phyloP scores from a whole-genome alignment of 192 early-diverging fungal genomes.

The Coemansia sp. region DNA sequence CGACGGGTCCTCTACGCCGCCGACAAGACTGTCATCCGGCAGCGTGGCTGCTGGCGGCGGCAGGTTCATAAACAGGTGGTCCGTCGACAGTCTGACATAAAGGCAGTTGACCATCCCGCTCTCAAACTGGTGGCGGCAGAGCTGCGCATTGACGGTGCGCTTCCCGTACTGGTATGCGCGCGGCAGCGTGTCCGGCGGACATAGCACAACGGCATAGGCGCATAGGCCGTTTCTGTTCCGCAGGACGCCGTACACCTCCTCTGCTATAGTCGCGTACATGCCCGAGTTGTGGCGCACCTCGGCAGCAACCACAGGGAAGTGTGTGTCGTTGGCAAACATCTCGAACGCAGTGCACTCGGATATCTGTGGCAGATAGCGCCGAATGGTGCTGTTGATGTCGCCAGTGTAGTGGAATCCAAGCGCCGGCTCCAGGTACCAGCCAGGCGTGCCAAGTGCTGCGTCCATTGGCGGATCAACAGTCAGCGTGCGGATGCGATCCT shows the following conservation, averaged over 20 bases:
- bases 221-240: conserved; percentile 62
- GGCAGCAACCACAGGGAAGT: conserved; percentile 69
- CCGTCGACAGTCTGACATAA: conserved; percentile 60
- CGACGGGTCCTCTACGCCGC: conserved; percentile 28
- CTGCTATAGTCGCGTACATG: conserved; percentile 57
- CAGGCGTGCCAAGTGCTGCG: background rate
- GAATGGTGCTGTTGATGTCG: conserved; percentile 38
- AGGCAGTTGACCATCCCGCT: conserved; percentile 58
- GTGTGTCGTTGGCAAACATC: conserved; percentile 65
- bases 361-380: conserved; percentile 34
- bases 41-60: conserved; percentile 49
- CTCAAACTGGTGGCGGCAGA: conserved; percentile 66
- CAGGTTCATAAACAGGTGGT: conserved; percentile 64
- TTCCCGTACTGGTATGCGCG: conserved; percentile 70
- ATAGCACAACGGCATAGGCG: conserved; percentile 62
- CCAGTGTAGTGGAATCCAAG: conserved; percentile 49
- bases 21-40: conserved; percentile 37
- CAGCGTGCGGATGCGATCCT: conserved; percentile 70
- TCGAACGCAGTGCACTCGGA: conserved; percentile 62
- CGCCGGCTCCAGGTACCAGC: conserved; percentile 32
- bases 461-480: conserved; percentile 17
- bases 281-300: conserved; percentile 61
- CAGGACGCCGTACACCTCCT: conserved; percentile 59
- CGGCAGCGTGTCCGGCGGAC: conserved; percentile 61
- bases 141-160: conserved; percentile 62